A percentile compares a stretch with the other conserved stretches of the same genome.
phyloP scores from a whole-genome alignment of 1,139 yeast species.

The Yamadazyma buinensis region DNA sequence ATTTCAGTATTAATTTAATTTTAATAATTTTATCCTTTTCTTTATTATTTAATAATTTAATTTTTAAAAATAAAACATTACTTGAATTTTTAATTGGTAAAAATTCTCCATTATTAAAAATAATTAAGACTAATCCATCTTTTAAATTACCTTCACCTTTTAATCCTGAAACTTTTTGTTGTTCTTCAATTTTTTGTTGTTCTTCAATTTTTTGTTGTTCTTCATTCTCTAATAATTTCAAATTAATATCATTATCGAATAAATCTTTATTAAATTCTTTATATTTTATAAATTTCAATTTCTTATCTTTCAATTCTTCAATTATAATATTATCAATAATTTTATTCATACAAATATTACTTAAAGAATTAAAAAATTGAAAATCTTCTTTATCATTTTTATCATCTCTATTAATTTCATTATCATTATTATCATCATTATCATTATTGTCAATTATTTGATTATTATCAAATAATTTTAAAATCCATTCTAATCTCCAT shows the following conservation, averaged over 20 bases:
- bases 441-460: conserved; percentile 34
- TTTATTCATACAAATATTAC: conserved; percentile 53
- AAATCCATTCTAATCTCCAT: conserved; percentile 58
- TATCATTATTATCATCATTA: background rate
- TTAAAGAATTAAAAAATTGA: conserved; percentile 42
- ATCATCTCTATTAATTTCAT: too few relatives aligned
- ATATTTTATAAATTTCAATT: conserved; percentile 25
- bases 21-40: conserved; percentile 8
- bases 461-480: conserved; percentile 18
- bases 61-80: conserved; percentile 31
- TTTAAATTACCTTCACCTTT: background rate
- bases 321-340: conserved; percentile 62
- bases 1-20: conserved; percentile 7
- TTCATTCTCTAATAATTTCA: background rate
- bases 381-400: conserved; percentile 28
- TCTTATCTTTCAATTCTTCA: conserved; percentile 50
- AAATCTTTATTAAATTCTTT: background rate
- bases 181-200: too few relatives aligned
- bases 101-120: conserved; percentile 31
- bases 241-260: background rate
- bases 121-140: conserved; percentile 26
- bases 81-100: conserved; percentile 36
- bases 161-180: too few relatives aligned
- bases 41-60: conserved; percentile 20
- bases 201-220: too few relatives aligned